Conservation (phyloP, 2,329 filamentous ascomycete genomes). For the Leptographium galeiforme region DNA sequence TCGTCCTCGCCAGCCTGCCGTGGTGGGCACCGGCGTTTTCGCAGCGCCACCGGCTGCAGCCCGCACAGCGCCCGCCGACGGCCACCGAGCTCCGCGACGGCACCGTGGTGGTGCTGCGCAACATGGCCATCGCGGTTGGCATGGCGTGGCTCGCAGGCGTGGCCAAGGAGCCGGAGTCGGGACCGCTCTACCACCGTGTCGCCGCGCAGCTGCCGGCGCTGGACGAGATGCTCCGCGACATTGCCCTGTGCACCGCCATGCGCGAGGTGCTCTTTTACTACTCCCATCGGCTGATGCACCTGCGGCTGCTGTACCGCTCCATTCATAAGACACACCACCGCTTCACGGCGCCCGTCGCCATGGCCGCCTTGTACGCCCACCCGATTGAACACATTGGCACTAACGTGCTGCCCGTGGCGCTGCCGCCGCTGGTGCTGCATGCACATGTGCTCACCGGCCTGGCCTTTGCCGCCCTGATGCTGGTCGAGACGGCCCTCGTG, state of each 20-base stretch:
- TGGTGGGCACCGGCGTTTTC: constrained; percentile 32
- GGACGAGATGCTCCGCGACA: constrained; percentile 23
- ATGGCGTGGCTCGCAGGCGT: constrained; percentile 15
- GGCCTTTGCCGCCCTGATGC: constrained; percentile 32
- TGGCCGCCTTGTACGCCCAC: constrained; percentile 43
- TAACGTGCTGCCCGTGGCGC: constrained; percentile 35
- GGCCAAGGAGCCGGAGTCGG: constrained; percentile 1
- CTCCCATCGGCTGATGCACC: constrained; percentile 38
- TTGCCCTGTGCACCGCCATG: constrained; percentile 25
- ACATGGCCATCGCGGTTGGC: constrained; percentile 28
- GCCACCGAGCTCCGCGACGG: constrained; percentile 29
- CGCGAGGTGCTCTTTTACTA: constrained; percentile 44
- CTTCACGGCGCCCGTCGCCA: constrained; percentile 40
- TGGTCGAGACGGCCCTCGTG: constrained; percentile 38
- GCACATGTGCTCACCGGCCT: constrained; percentile 40
- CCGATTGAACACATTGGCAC: constrained; percentile 42
- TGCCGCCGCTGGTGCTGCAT: constrained; percentile 31
- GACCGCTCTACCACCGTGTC: constrained; percentile 21
- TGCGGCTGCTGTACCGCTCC: constrained; percentile 29
- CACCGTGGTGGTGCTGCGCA: constrained; percentile 28
- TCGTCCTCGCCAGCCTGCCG: constrained; percentile 29
- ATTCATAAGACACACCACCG: constrained; percentile 44
- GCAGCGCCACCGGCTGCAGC: constrained; percentile 39
- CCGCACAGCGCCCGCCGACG: constrained; percentile 34
- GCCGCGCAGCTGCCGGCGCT: constrained; percentile 21